Percentiles rank a stretch among this genome's conserved stretches.
Conservation (phyloP, 1,139 yeast species). For the Zygosaccharomyces pseudobailii region DNA sequence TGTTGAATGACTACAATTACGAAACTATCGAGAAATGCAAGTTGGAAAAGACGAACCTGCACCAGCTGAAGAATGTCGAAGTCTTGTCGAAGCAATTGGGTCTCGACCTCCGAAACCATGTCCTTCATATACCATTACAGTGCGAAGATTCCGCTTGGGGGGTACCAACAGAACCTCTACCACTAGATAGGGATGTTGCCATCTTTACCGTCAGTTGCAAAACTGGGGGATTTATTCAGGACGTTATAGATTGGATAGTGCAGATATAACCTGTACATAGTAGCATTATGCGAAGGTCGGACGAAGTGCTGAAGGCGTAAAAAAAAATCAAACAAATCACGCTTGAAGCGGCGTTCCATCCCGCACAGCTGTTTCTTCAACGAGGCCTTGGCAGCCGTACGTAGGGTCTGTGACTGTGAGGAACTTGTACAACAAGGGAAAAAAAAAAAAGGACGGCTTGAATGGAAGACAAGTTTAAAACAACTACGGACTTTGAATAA, state of each 20-base stretch:
- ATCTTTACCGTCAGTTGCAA: constrained; percentile 22
- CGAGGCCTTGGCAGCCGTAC: not conserved
- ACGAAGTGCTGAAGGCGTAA: not conserved
- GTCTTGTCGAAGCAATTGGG: constrained; percentile 20
- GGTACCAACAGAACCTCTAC: constrained; percentile 8
- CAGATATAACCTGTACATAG: constrained; percentile 10
- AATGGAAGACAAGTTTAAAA: not conserved
- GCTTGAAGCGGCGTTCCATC: not conserved
- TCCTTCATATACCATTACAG: constrained; percentile 13
- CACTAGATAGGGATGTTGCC: constrained; percentile 21
- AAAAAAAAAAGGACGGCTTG: not conserved
- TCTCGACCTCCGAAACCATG: constrained; percentile 18
- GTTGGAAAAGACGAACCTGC: constrained; percentile 14
- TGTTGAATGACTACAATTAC: constrained; percentile 18
- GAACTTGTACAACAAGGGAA: not conserved
- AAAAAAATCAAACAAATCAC: not conserved
- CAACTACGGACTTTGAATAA: not conserved
- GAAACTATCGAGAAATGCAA: constrained; percentile 16
- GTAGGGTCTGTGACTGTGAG: not conserved
- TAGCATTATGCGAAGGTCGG: not conserved
- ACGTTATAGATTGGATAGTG: constrained; percentile 20
- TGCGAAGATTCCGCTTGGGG: constrained; percentile 1
- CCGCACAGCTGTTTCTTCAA: not conserved
- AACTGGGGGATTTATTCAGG: constrained; percentile 17
- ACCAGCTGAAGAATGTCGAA: constrained; percentile 18